Conservation (phyloP, 129 eudicot genomes). For the Cynara cardunculus region DNA sequence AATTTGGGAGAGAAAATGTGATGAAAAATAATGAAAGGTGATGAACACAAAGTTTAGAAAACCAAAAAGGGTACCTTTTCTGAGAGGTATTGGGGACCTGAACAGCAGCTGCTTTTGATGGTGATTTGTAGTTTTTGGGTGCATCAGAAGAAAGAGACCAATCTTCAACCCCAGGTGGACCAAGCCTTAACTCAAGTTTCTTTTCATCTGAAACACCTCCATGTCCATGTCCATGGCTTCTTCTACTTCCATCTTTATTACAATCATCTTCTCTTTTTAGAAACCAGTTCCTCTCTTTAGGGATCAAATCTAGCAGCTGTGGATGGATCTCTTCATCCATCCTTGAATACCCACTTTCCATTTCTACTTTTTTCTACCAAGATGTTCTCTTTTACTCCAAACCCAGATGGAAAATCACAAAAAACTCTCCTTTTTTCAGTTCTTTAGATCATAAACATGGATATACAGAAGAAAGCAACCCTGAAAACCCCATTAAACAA, state of each 20-base stretch:
- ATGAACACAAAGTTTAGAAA: slow-evolving; percentile 13
- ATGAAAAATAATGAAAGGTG: neutral
- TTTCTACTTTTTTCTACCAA: slow-evolving; percentile 8
- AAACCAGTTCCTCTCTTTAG: slow-evolving; percentile 54
- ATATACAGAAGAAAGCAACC: slow-evolving; percentile 6
- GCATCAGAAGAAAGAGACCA: slow-evolving; percentile 48
- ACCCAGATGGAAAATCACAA: neutral
- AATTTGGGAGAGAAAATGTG: slow-evolving; percentile 12
- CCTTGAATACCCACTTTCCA: slow-evolving; percentile 44
- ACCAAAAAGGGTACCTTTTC: slow-evolving; percentile 54
- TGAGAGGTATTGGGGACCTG: slow-evolving; percentile 51
- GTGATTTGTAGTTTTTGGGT: slow-evolving; percentile 51
- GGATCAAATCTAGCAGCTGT: slow-evolving; percentile 57
- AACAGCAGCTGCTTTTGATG: slow-evolving; percentile 72
- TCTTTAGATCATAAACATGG: slow-evolving; percentile 2
- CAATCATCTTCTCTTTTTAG: slow-evolving; percentile 19
- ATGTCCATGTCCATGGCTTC: slow-evolving; percentile 31
- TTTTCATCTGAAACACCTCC: slow-evolving; percentile 46
- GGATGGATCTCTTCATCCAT: slow-evolving; percentile 45
- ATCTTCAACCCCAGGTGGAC: slow-evolving; percentile 74
- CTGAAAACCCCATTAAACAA: slow-evolving; percentile 13
- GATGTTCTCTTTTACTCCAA: neutral
- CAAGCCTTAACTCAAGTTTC: slow-evolving; percentile 83
- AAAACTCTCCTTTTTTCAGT: neutral
- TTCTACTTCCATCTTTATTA: slow-evolving; percentile 1